Conservation (phyloP, 306 rosid genomes). For the Amphicarpaea edgeworthii region DNA sequence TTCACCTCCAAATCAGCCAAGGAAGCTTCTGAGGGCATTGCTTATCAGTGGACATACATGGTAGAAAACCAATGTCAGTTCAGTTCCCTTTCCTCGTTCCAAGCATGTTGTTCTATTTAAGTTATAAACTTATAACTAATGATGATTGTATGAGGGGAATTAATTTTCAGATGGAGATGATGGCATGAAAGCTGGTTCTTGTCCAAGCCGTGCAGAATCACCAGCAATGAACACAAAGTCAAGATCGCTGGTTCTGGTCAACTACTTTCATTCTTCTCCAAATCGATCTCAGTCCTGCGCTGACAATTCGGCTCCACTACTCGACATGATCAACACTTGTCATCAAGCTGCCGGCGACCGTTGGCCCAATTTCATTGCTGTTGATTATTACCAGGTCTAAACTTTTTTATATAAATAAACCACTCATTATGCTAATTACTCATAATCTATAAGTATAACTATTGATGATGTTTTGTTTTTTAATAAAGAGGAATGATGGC, state of each 20-base stretch:
- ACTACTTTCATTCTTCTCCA: constrained; percentile 71
- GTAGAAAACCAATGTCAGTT: constrained; percentile 92
- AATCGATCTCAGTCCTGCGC: constrained; percentile 65
- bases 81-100: not conserved
- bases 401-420: not conserved
- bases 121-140: not conserved
- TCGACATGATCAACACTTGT: constrained; percentile 67
- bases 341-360: constrained; percentile 69
- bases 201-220: constrained; percentile 84
- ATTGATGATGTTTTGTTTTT: constrained; percentile 44
- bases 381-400: constrained; percentile 82
- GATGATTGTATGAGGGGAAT: constrained; percentile 38
- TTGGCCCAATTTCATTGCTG: constrained; percentile 96
- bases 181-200: constrained; percentile 74
- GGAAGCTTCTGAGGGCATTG: constrained; percentile 88
- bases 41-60: constrained; percentile 80
- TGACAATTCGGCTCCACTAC: constrained; percentile 80
- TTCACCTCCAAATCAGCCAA: constrained; percentile 79
- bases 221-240: constrained; percentile 68
- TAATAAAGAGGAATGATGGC: constrained; percentile 95
- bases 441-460: not conserved
- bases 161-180: constrained; percentile 84
- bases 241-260: constrained; percentile 69
- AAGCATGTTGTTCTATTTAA: constrained; percentile 6
- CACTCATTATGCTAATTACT: not conserved